These are phyloP conservation scores for Peronospora farinosa DNA, from an alignment of 352 stramenopile species.

Conservation along the genomic window DNA sequence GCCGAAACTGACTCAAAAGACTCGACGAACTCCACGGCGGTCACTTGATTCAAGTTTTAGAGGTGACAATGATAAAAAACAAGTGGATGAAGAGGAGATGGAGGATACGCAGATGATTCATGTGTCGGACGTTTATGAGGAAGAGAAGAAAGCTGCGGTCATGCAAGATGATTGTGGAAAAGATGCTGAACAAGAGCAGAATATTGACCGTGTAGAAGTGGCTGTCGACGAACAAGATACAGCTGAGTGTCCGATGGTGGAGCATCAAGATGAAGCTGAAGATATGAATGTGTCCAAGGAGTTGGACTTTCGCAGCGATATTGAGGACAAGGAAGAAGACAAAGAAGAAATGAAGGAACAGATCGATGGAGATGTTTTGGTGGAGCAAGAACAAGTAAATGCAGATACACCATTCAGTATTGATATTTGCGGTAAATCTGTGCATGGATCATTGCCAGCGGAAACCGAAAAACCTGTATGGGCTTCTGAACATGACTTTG, in stretches of 20 bases:
- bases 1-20: slow-evolving; percentile 18
- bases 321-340: slow-evolving; percentile 14
- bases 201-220: slow-evolving; percentile 3
- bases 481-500: slow-evolving; percentile 18
- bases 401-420: neutral
- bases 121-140: slow-evolving; percentile 8
- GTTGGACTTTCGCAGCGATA: slow-evolving; percentile 41
- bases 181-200: slow-evolving; percentile 2
- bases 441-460: neutral
- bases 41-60: slow-evolving; percentile 25
- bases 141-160: slow-evolving; percentile 9
- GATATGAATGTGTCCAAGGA: slow-evolving; percentile 35
- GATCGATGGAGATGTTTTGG: slow-evolving; percentile 2
- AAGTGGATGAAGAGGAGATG: slow-evolving; percentile 18
- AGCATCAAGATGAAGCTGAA: slow-evolving; percentile 24
- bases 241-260: slow-evolving; percentile 6
- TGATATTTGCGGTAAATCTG: neutral
- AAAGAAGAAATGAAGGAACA: slow-evolving; percentile 22
- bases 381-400: slow-evolving; percentile 8
- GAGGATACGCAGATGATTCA: slow-evolving; percentile 33
- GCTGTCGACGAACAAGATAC: slow-evolving; percentile 6
- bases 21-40: slow-evolving; percentile 15
- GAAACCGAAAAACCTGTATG: slow-evolving; percentile 13
- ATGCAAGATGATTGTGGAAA: slow-evolving; percentile 1
- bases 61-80: slow-evolving; percentile 24